Percentiles rank a stretch among this genome's conserved stretches.
These are phyloP conservation scores for Xylaria polymorpha DNA, from an alignment of 2,329 filamentous ascomycete genomes.

Conservation along the genomic window DNA sequence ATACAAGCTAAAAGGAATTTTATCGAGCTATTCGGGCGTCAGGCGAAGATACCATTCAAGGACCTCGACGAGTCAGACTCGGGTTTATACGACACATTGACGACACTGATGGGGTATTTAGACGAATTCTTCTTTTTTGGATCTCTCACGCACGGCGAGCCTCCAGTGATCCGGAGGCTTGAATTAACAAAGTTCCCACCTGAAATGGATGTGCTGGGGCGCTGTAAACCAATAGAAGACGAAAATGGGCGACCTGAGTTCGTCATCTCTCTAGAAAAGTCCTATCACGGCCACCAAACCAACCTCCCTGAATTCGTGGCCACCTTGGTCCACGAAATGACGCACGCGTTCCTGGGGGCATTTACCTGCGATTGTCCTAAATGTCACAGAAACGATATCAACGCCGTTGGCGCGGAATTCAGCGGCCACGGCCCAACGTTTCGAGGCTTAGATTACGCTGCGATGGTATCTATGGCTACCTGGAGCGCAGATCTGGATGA, in stretches of 20 bases:
- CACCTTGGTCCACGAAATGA: slow-evolving; percentile 16
- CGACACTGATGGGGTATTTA: background rate
- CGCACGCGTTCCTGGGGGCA: background rate
- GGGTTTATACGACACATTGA: slow-evolving; percentile 10
- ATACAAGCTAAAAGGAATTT: slow-evolving; percentile 12
- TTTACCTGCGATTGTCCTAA: background rate
- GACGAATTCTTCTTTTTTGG: slow-evolving; percentile 33
- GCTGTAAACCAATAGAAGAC: background rate
- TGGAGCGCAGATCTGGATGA: background rate
- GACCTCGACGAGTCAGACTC: background rate
- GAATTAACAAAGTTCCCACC: background rate
- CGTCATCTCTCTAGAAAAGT: background rate
- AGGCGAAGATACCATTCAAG: background rate
- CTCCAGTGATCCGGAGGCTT: background rate
- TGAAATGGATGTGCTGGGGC: background rate
- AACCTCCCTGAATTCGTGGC: background rate
- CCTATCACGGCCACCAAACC: background rate
- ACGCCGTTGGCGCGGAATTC: background rate
- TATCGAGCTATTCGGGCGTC: slow-evolving; percentile 11
- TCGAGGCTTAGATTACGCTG: slow-evolving; percentile 1
- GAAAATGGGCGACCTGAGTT: background rate
- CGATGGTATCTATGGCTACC: background rate
- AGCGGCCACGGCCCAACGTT: slow-evolving; percentile 9
- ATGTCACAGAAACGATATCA: slow-evolving; percentile 9
- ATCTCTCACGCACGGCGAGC: background rate